Percentiles rank a stretch among this genome's conserved stretches.
These are phyloP conservation scores for Ceratopteris richardii DNA, from an alignment of 75 land plant genomes.

Conservation along the genomic window DNA sequence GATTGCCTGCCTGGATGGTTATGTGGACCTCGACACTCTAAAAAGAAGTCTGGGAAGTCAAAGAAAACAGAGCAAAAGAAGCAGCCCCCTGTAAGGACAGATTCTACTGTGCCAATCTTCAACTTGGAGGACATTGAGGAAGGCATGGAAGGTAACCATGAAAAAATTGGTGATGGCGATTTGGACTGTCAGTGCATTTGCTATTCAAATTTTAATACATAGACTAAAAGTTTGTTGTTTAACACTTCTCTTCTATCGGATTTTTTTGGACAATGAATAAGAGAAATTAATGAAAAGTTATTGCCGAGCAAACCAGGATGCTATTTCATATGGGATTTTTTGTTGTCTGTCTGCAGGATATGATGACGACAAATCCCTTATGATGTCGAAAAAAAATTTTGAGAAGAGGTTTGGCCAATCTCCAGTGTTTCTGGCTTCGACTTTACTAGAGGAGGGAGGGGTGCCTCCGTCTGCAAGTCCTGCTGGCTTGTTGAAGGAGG, in stretches of 20 bases:
- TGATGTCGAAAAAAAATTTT: constrained; percentile 44
- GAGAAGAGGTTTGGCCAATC: constrained; percentile 72
- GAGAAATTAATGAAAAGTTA: too few species aligned
- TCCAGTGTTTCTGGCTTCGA: constrained; percentile 48
- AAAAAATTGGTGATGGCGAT: too few species aligned
- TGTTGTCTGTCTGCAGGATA: too few species aligned
- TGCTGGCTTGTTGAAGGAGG: constrained; percentile 33
- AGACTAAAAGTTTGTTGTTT: too few species aligned
- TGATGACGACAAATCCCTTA: constrained; percentile 35
- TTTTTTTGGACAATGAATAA: too few species aligned
- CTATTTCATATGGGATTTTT: too few species aligned
- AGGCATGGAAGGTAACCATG: constrained; percentile 54
- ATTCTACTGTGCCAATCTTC: constrained; percentile 69
- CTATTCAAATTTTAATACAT: too few species aligned
- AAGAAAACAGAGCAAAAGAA: constrained; percentile 34
- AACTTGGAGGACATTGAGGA: constrained; percentile 88
- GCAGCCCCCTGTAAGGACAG: constrained; percentile 48
- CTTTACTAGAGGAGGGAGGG: constrained; percentile 47
- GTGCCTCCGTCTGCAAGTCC: constrained; percentile 28
- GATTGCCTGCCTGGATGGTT: constrained; percentile 40
- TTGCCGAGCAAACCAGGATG: too few species aligned
- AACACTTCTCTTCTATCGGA: too few species aligned
- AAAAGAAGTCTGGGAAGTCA: constrained; percentile 27
- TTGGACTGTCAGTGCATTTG: too few species aligned
- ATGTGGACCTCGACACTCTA: constrained; percentile 43